phyloP scores from a whole-genome alignment of 805 yeast species.

The Komagataella kurtzmanii region DNA sequence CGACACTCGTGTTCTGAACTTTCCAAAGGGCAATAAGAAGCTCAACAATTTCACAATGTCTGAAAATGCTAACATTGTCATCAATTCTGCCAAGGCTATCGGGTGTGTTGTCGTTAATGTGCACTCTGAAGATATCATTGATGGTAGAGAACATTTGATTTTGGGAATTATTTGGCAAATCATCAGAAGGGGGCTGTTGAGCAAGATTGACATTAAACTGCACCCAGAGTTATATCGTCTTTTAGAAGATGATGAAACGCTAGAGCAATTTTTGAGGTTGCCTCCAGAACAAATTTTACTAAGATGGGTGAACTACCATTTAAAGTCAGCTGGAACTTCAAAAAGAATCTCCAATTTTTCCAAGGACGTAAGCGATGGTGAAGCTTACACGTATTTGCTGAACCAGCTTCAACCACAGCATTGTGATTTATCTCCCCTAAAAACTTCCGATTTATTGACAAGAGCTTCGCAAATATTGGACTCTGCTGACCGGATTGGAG shows the following conservation, averaged over 20 bases:
- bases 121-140: constrained; percentile 87
- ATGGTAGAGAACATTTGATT: constrained; percentile 86
- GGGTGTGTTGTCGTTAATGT: constrained; percentile 98
- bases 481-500: constrained; percentile 84
- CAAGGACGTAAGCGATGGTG: constrained; percentile 86
- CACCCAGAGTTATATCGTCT: constrained; percentile 95
- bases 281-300: constrained; percentile 96
- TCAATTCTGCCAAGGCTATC: constrained; percentile 97
- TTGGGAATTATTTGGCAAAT: constrained; percentile 95
- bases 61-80: constrained; percentile 94
- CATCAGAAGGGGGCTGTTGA: constrained; percentile 87
- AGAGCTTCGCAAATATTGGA: constrained; percentile 81
- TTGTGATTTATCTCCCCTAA: constrained; percentile 76
- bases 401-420: constrained; percentile 76
- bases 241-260: constrained; percentile 90
- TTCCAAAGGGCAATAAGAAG: constrained; percentile 67
- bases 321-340: constrained; percentile 82
- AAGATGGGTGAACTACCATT: constrained; percentile 95
- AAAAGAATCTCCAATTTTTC: constrained; percentile 82
- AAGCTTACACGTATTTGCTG: constrained; percentile 80
- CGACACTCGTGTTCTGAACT: constrained; percentile 91
- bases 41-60: constrained; percentile 91
- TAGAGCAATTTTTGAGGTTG: constrained; percentile 89
- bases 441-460: constrained; percentile 55
- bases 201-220: constrained; percentile 88